A percentile compares a stretch with the other conserved stretches of the same genome.
These are phyloP conservation scores for Xylaria nigripes DNA, from an alignment of 495 filamentous ascomycete species.

Conservation along the genomic window DNA sequence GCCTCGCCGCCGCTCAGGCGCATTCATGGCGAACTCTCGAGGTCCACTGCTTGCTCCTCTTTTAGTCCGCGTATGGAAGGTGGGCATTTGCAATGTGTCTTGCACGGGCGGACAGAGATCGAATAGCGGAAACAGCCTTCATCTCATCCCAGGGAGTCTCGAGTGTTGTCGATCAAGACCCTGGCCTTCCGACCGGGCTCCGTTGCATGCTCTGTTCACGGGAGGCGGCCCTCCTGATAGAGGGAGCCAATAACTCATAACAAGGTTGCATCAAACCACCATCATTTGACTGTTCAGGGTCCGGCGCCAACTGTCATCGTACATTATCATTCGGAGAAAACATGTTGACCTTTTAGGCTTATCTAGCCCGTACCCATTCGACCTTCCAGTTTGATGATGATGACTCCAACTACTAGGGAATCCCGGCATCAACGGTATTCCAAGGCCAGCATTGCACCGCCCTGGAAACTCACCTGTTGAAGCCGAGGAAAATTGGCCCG, in stretches of 20 bases:
- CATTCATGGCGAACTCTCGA: slow-evolving; percentile 6
- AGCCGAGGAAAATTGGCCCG: not conserved
- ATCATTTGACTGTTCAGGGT: slow-evolving; percentile 24
- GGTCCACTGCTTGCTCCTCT: slow-evolving; percentile 16
- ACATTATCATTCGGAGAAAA: slow-evolving; percentile 4
- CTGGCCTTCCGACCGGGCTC: slow-evolving; percentile 5
- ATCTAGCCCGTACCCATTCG: not conserved
- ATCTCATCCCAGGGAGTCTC: slow-evolving; percentile 24
- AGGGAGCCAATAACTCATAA: slow-evolving; percentile 16
- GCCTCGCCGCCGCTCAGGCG: slow-evolving; percentile 15
- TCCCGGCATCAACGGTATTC: not conserved
- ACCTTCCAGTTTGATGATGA: not conserved
- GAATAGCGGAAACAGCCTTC: slow-evolving; percentile 18
- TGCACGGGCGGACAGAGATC: slow-evolving; percentile 13
- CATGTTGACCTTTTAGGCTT: not conserved
- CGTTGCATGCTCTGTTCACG: slow-evolving; percentile 16
- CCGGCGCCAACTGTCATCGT: slow-evolving; percentile 20
- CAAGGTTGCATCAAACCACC: slow-evolving; percentile 24
- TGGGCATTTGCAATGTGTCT: slow-evolving; percentile 22
- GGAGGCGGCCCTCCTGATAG: slow-evolving; percentile 17
- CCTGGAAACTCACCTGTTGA: not conserved
- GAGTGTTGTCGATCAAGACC: slow-evolving; percentile 16
- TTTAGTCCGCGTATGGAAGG: slow-evolving; percentile 26
- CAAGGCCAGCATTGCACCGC: not conserved
- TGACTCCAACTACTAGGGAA: not conserved